A percentile compares a stretch with the other conserved stretches of the same genome.
phyloP scores from a whole-genome alignment of 768 basidiomycete species.

The Collybia nuda region DNA sequence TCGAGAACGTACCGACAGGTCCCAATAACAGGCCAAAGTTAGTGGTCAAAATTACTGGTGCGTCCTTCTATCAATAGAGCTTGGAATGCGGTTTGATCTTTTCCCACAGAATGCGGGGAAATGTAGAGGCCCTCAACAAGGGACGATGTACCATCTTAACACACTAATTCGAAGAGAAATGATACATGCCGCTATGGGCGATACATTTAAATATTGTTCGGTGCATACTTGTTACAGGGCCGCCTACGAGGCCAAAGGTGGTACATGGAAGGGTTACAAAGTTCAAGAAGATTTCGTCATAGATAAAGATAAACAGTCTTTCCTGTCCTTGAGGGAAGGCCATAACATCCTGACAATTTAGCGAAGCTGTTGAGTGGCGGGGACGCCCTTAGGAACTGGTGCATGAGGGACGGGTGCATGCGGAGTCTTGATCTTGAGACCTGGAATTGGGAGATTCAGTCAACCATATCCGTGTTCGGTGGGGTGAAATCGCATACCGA shows the following conservation, averaged over 20 bases:
- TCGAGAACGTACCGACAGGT: slow-evolving; percentile 93
- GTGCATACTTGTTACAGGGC: too few relatives aligned
- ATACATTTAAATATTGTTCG: too few relatives aligned
- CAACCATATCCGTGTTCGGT: background rate
- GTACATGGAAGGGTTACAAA: too few relatives aligned
- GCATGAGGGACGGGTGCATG: slow-evolving; percentile 73
- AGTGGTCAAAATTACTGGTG: slow-evolving; percentile 84
- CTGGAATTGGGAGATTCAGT: slow-evolving; percentile 24
- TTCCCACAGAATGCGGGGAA: slow-evolving; percentile 53
- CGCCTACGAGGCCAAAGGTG: too few relatives aligned
- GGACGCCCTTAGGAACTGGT: slow-evolving; percentile 51
- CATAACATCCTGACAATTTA: slow-evolving; percentile 18
- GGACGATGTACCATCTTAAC: too few relatives aligned
- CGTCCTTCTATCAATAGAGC: background rate
- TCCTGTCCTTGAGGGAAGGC: too few relatives aligned
- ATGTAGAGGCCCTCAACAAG: slow-evolving; percentile 35
- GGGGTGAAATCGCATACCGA: slow-evolving; percentile 39
- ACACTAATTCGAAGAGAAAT: too few relatives aligned
- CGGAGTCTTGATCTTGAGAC: slow-evolving; percentile 59
- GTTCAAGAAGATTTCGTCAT: too few relatives aligned
- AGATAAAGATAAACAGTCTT: too few relatives aligned
- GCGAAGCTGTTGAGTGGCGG: slow-evolving; percentile 47
- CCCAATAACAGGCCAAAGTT: slow-evolving; percentile 89
- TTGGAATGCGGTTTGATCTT: background rate
- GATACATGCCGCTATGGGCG: too few relatives aligned